Evolutionary conservation across 768 basidiomycete species (phyloP).

Genomic region (Mycena galericulata): DNA sequence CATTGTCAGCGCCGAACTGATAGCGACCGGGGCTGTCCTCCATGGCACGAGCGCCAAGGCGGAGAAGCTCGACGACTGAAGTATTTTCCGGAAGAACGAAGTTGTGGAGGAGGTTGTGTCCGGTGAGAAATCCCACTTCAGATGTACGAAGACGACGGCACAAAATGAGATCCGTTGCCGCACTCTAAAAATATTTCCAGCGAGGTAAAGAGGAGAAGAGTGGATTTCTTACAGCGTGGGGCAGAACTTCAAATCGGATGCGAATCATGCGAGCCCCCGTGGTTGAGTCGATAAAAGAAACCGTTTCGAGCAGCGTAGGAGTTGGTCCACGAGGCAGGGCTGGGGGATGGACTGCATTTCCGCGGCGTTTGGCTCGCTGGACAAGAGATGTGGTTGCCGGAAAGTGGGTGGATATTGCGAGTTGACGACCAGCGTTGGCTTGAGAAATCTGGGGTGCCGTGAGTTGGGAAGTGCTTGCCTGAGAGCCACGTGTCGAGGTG

Average conservation of each 20-base stretch:
- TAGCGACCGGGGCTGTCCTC: neutral
- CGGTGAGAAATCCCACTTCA: neutral
- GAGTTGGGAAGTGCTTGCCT: neutral
- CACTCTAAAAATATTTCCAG: too few species aligned
- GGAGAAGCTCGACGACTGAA: neutral
- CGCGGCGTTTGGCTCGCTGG: neutral
- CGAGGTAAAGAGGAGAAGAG: neutral
- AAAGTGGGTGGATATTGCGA: conserved; percentile 7
- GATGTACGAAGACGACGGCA: neutral
- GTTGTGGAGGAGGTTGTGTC: neutral
- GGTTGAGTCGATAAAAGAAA: neutral
- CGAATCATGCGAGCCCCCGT: neutral
- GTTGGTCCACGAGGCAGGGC: conserved; percentile 3
- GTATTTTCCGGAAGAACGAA: neutral
- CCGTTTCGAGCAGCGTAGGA: conserved; percentile 11
- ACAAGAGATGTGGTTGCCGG: neutral
- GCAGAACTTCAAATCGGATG: neutral
- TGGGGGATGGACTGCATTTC: neutral
- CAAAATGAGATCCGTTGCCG: neutral
- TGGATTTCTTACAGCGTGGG: neutral
- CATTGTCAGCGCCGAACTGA: neutral
- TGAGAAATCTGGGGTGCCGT: conserved; percentile 6
- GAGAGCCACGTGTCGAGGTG: neutral
- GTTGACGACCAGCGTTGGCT: neutral
- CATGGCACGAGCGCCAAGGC: neutral